phyloP scores from a whole-genome alignment of 306 rosid genomes.

The Alnus glutinosa region DNA sequence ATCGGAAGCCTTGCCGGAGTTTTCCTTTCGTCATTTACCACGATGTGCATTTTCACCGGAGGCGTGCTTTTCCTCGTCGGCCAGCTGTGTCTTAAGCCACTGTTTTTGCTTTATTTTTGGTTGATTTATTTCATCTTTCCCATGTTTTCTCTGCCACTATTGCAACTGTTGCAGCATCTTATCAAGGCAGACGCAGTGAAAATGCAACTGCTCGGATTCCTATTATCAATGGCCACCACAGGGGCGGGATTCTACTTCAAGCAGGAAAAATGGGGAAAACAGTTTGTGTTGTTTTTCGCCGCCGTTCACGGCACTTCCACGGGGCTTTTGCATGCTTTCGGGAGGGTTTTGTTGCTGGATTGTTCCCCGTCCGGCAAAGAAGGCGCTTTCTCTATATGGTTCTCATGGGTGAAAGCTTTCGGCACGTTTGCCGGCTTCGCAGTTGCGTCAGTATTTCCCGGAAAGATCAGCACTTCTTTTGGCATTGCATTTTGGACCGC shows the following conservation, averaged over 20 bases:
- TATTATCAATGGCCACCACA: slow-evolving; percentile 44
- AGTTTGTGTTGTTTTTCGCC: slow-evolving; percentile 41
- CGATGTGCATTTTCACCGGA: slow-evolving; percentile 72
- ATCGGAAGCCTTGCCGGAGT: slow-evolving; percentile 54
- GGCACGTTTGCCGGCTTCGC: slow-evolving; percentile 66
- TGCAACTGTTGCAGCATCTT: slow-evolving; percentile 60
- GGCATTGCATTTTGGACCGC: slow-evolving; percentile 63
- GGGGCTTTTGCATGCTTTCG: slow-evolving; percentile 63
- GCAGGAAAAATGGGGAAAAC: slow-evolving; percentile 43
- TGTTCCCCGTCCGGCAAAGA: slow-evolving; percentile 77
- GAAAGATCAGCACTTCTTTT: slow-evolving; percentile 41
- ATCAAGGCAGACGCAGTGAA: slow-evolving; percentile 54
- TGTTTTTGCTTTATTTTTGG: slow-evolving; percentile 58
- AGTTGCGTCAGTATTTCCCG: slow-evolving; percentile 41
- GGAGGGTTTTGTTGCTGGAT: slow-evolving; percentile 62
- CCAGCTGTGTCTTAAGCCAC: slow-evolving; percentile 58
- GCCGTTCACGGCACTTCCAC: slow-evolving; percentile 61
- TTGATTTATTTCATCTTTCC: slow-evolving; percentile 75
- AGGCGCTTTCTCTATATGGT: slow-evolving; percentile 74
- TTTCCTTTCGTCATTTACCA: slow-evolving; percentile 63
- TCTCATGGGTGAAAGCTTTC: slow-evolving; percentile 54
- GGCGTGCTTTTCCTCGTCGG: slow-evolving; percentile 69
- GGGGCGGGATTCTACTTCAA: slow-evolving; percentile 61
- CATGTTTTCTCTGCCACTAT: slow-evolving; percentile 55
- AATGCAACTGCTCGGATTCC: slow-evolving; percentile 77